Evolutionary conservation across 139 green algal species (phyloP).

Genomic region (Chlorella sorokiniana): DNA sequence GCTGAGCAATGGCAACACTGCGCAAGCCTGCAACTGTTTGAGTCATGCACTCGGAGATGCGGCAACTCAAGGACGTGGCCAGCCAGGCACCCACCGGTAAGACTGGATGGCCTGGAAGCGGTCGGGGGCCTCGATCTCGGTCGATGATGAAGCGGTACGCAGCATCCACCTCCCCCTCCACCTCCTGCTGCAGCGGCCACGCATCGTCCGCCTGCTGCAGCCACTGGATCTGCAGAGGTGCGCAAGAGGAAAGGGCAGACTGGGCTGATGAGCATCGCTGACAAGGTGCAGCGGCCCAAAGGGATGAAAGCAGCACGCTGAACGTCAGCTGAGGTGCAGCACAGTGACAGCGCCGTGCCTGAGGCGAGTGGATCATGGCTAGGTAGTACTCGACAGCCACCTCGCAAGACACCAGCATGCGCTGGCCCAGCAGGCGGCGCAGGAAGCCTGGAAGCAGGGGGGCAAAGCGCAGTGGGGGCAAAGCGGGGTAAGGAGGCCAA

Average conservation of each 20-base stretch:
- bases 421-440: constrained; percentile 39
- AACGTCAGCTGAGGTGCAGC: not conserved
- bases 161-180: constrained; percentile 9
- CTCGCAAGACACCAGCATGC: constrained; percentile 69
- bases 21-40: no score
- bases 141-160: constrained; percentile 73
- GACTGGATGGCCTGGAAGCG: constrained; percentile 83
- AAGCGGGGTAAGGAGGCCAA: not conserved
- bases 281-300: not conserved
- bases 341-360: constrained; percentile 26
- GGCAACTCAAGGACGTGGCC: not conserved
- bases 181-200: constrained; percentile 26
- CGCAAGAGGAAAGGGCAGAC: not conserved
- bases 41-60: no score
- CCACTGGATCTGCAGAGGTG: constrained; percentile 50
- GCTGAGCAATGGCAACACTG: no score
- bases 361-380: constrained; percentile 61
- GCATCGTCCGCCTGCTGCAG: constrained; percentile 39
- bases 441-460: constrained; percentile 19
- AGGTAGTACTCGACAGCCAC: constrained; percentile 82
- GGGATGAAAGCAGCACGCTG: not conserved
- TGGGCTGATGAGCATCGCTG: not conserved
- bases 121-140: constrained; percentile 82
- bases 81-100: constrained; percentile 64
- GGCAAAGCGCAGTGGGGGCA: not conserved